Evolutionary conservation across 2,329 filamentous ascomycete genomes (phyloP).

Genomic region (Aureobasidium sp.): DNA sequence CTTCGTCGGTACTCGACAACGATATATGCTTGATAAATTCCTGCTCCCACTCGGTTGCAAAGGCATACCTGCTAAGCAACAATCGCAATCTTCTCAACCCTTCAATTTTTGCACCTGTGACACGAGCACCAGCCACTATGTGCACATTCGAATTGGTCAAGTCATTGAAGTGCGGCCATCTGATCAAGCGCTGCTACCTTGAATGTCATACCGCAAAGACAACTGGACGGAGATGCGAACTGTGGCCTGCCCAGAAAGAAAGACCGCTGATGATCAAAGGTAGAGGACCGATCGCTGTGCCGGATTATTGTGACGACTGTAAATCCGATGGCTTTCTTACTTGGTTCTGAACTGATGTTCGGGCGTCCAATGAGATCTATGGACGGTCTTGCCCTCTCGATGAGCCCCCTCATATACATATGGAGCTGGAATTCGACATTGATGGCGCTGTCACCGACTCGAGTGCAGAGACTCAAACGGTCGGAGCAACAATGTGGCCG

Average conservation of each 20-base stretch:
- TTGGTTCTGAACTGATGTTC: not conserved
- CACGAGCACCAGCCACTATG: not conserved
- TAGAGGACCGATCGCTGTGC: not conserved
- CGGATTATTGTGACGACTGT: not conserved
- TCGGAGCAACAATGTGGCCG: constrained; percentile 2
- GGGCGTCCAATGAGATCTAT: no score
- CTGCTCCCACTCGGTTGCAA: no score
- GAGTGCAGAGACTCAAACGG: no score
- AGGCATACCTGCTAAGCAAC: not conserved
- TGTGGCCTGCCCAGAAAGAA: not conserved
- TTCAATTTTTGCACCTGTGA: not conserved
- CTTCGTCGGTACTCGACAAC: not conserved
- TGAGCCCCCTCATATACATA: not conserved
- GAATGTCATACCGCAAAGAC: not conserved
- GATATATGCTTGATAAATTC: not conserved
- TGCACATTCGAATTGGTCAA: not conserved
- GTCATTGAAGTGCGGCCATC: not conserved
- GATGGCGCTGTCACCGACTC: not conserved
- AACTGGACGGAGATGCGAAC: not conserved
- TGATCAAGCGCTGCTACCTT: constrained; percentile 1
- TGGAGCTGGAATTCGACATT: not conserved
- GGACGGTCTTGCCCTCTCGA: not conserved
- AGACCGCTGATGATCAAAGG: constrained; percentile 2
- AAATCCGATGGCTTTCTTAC: constrained; percentile 5
- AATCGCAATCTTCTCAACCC: not conserved